Conservation (phyloP, 768 basidiomycete species). For the Nidularia sp. region DNA sequence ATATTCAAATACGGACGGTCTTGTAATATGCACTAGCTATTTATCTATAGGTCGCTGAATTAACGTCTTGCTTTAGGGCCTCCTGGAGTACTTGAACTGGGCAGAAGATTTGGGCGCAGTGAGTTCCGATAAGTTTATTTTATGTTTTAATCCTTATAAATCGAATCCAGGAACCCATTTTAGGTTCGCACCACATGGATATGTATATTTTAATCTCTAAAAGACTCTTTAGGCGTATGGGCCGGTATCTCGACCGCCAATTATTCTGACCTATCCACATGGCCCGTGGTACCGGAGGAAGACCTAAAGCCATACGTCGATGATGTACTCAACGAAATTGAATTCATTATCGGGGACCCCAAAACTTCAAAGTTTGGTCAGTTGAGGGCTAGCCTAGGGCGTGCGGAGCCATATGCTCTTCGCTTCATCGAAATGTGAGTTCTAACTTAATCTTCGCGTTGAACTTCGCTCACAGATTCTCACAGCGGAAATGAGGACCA, state of each 20-base stretch:
- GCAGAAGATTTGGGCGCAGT: conserved; percentile 32
- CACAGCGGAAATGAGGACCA: conserved; percentile 26
- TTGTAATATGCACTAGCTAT: conserved; percentile 22
- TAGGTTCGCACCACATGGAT: not conserved
- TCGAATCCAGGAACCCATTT: not conserved
- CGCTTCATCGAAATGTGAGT: conserved; percentile 45
- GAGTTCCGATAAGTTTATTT: conserved; percentile 2
- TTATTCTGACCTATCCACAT: conserved; percentile 30
- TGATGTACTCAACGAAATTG: conserved; percentile 36
- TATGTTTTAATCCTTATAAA: not conserved
- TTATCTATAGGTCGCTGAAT: not conserved
- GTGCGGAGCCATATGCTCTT: conserved; percentile 45
- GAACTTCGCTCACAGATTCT: not conserved
- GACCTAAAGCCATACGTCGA: conserved; percentile 28
- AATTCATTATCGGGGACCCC: conserved; percentile 51
- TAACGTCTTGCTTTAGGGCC: conserved; percentile 15
- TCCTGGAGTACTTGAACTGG: conserved; percentile 39
- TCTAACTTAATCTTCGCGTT: not conserved
- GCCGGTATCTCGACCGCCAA: conserved; percentile 22
- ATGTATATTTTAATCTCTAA: not conserved
- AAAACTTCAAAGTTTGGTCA: conserved; percentile 32
- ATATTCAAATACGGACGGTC: conserved; percentile 52
- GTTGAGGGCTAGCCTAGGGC: conserved; percentile 49
- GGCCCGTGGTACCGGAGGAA: conserved; percentile 28
- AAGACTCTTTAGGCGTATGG: conserved; percentile 15